Base-by-base conservation (phyloP, 495 filamentous ascomycete genomes). In the Penicillium herquei region DNA sequence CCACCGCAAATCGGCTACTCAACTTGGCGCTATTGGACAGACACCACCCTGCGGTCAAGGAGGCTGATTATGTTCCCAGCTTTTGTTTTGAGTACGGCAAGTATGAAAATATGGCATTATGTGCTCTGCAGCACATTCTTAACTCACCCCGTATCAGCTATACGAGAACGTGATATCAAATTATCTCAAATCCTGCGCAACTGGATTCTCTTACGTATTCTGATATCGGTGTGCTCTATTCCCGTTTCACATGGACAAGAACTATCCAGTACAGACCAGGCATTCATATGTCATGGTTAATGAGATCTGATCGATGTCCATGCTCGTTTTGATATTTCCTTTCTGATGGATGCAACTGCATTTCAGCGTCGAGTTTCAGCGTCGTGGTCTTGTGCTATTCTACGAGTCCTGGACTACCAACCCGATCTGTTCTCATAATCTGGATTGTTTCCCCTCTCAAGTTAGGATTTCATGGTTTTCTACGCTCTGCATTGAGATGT, bases 41-140 rank as follows among this genome's bases (percentile, higher is more conserved):
- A 80, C 71, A 31, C 74, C 78, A 13, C 76, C 71, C 17, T 78
- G 71, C 47, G 78, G 76, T 26, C 78, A 81, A 49, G 75, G 72
- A 37, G 76, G 78, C 42, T 81, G 76, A 80, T 63, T 14, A 10
- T 32, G 13, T 32, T 16, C 10, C 1, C 17, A 14, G 43, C 10
- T 46, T 39, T 49, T 32, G 26, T 26, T 30, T 30, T 26, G 2
- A 44, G 18, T 44, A 44, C 41, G 41, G 26, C 21, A 44, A 34
- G 45, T 34, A 48, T 48, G 45, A 48, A 48, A n/a, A 26, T n/a
- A 48, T 34, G 2, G 17, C 41, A 26, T 18, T 44, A 44, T 44
- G 41, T 44, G 41, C 41, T 14, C 3, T 26, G 21, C 21, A 26
- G 21, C 21, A 26, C 21, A 26, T 26, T 26, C 21, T 26, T 26